A percentile compares a stretch with the other conserved stretches of the same genome.
These are phyloP conservation scores for Pyrenochaeta sp. DNA, from an alignment of 2,329 filamentous ascomycete species.

Conservation along the genomic window DNA sequence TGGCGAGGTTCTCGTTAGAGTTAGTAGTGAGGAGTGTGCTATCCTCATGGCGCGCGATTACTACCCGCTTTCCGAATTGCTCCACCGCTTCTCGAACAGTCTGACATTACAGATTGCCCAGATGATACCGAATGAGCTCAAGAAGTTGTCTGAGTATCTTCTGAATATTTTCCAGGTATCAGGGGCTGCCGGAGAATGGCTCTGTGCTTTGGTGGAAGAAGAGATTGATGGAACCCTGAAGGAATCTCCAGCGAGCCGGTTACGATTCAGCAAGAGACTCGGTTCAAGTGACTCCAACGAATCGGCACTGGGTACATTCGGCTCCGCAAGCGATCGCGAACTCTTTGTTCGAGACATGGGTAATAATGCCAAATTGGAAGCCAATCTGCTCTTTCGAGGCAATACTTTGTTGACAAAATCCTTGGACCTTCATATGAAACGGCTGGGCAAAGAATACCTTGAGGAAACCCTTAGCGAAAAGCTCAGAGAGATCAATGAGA, in stretches of 20 bases:
- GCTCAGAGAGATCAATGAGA: slow-evolving; percentile 86
- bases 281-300: slow-evolving; percentile 74
- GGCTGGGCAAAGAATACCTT: slow-evolving; percentile 90
- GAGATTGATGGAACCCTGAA: slow-evolving; percentile 94
- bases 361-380: slow-evolving; percentile 82
- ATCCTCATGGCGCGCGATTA: slow-evolving; percentile 90
- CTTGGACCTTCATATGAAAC: slow-evolving; percentile 93
- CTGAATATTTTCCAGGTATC: slow-evolving; percentile 96
- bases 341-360: slow-evolving; percentile 78
- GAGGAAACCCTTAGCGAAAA: slow-evolving; percentile 87
- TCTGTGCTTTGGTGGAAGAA: slow-evolving; percentile 91
- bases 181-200: slow-evolving; percentile 83
- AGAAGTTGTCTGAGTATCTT: slow-evolving; percentile 82
- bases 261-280: slow-evolving; percentile 74
- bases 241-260: slow-evolving; percentile 72
- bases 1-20: slow-evolving; percentile 83
- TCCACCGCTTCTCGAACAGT: slow-evolving; percentile 84
- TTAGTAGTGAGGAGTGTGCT: slow-evolving; percentile 86
- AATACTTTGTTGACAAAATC: slow-evolving; percentile 94
- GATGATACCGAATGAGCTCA: slow-evolving; percentile 77
- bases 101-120: slow-evolving; percentile 86
- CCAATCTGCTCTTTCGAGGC: slow-evolving; percentile 92
- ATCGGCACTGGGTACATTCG: slow-evolving; percentile 47
- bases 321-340: slow-evolving; percentile 67
- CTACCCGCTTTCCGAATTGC: slow-evolving; percentile 77